Evolutionary conservation across 73 alveolate species (phyloP), one percentile per base, ranked within the genome.

Genomic region (Paramecium primaurelia): DNA sequence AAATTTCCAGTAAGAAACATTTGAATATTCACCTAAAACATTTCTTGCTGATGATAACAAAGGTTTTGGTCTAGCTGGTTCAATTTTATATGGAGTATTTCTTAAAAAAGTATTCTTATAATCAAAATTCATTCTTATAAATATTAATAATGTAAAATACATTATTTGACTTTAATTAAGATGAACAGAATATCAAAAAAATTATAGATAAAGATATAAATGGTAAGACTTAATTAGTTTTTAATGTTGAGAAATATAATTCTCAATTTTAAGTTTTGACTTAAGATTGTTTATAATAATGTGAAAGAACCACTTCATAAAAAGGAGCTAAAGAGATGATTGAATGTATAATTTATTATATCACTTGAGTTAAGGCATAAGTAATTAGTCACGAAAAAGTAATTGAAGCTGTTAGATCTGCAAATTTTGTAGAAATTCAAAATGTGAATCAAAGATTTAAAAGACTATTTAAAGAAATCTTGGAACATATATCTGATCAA

Each of bases 351-450:
- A 28, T 38, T 14, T 16, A 75, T 37, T 75, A 25, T 38, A 75
- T 75, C 34, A 75, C n/a, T 75, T 36, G 60, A 75, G 88, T 75
- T 42, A 75, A 42, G 37, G 60, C 58, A 38, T 22, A 42, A 14
- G 68, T 75, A 3, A 36, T 38, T 10, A 38, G 68, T 38, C 88
- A 75, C 30, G 88, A 75, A 75, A 75, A 75, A 42, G 88, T 75
- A 38, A 75, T 75, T 30, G 88, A 75, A 36, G 88, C 88, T n/a
- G 59, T 75, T 36, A 75, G 88, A 38, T 34, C 88, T 34, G 88
- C 88, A 36, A 75, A 75, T 38, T 75, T 38, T 75, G 60, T 42
- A 1, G 88, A 75, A 75, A 75, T 75, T 75, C 60, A 75, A 75
- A 75, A 75, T 75, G 88, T 75, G 16, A 14, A 75, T 30, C 18